phyloP scores from a whole-genome alignment of 345 rosid species.

The Ceriops decandra region DNA sequence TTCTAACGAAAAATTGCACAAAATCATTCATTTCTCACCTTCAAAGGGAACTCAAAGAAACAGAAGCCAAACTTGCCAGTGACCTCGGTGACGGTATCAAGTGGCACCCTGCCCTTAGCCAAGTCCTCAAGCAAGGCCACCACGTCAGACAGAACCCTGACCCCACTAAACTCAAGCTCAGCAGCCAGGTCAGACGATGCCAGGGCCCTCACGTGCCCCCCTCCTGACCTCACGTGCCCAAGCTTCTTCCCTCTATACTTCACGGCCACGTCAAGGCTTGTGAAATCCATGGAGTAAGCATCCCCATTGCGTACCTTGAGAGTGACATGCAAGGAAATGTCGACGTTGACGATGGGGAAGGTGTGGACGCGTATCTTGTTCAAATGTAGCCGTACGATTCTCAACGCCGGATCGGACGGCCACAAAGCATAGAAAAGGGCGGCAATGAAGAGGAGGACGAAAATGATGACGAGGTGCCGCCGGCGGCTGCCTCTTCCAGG shows the following conservation, averaged over 20 bases:
- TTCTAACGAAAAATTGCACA: no score
- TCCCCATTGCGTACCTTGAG: conserved; percentile 59
- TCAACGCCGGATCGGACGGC: conserved; percentile 71
- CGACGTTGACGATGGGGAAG: conserved; percentile 42
- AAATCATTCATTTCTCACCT: conserved; percentile 39
- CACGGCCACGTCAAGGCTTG: conserved; percentile 47
- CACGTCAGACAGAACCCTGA: conserved; percentile 53
- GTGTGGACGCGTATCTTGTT: conserved; percentile 48
- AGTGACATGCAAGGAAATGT: conserved; percentile 50
- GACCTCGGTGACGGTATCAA: conserved; percentile 52
- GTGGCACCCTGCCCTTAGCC: conserved; percentile 35
- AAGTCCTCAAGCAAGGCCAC: conserved; percentile 45
- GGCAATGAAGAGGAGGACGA: conserved; percentile 35
- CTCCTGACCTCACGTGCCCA: conserved; percentile 58
- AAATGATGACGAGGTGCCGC: conserved; percentile 12
- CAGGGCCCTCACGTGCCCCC: conserved; percentile 58
- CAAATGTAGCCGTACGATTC: conserved; percentile 48
- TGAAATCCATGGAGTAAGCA: conserved; percentile 63
- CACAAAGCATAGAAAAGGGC: conserved; percentile 45
- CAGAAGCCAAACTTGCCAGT: conserved; percentile 54
- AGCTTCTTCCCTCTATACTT: conserved; percentile 64
- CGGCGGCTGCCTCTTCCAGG: neutral
- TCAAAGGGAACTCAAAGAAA: conserved; percentile 53
- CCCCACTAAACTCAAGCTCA: conserved; percentile 54
- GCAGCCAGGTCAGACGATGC: conserved; percentile 64